These are phyloP conservation scores for Leccinellum luteum DNA, from an alignment of 768 basidiomycete species.

Conservation along the genomic window DNA sequence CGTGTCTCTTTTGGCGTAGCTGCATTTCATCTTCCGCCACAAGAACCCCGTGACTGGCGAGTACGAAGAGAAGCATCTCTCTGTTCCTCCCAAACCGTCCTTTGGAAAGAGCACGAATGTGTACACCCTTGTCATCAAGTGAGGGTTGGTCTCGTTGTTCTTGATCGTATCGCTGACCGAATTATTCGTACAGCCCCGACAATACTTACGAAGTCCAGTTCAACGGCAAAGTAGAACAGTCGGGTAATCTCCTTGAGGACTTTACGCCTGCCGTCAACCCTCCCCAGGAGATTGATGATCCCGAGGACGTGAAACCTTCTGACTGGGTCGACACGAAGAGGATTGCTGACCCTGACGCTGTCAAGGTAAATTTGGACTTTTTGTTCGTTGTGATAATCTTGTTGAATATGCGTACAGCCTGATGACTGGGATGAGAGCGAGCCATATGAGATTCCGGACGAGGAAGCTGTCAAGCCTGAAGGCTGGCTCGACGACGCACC, in stretches of 20 bases:
- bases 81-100: constrained; percentile 72
- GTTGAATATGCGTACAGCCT: constrained; percentile 43
- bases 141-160: constrained; percentile 32
- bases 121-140: constrained; percentile 94
- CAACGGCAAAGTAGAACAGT: constrained; percentile 79
- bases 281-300: constrained; percentile 87
- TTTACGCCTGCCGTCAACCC: constrained; percentile 95
- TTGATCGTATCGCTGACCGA: constrained; percentile 1
- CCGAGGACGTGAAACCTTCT: constrained; percentile 83
- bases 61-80: constrained; percentile 96
- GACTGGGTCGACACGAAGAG: constrained; percentile 91
- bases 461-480: constrained; percentile 85
- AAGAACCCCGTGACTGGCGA: constrained; percentile 91
- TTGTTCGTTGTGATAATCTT: neutral
- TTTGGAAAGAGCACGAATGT: constrained; percentile 91
- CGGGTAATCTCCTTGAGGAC: constrained; percentile 87
- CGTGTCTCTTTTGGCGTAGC: constrained; percentile 41
- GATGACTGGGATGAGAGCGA: constrained; percentile 98
- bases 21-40: constrained; percentile 99
- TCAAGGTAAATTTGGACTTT: constrained; percentile 51
- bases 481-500: constrained; percentile 96
- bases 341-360: constrained; percentile 82
- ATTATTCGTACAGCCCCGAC: constrained; percentile 63
- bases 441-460: constrained; percentile 87
- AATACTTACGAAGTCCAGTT: constrained; percentile 91